A percentile compares a stretch with the other conserved stretches of the same genome.
Conservation (phyloP, 768 basidiomycete species). For the Mycena chlorophos region DNA sequence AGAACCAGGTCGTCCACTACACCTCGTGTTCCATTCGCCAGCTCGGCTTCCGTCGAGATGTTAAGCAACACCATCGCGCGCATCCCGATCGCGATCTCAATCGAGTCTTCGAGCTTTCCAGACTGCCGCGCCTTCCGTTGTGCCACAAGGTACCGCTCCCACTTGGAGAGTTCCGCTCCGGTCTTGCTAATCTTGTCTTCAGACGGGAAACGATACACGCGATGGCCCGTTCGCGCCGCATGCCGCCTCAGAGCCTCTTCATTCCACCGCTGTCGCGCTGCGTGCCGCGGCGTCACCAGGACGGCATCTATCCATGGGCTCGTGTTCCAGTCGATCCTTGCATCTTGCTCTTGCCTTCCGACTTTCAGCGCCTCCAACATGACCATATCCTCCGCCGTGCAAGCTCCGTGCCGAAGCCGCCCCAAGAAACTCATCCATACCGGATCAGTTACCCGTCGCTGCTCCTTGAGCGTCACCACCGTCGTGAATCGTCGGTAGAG, state of each 20-base stretch:
- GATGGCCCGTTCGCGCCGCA: not conserved
- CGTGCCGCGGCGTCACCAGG: not conserved
- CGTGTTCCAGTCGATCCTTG: not conserved
- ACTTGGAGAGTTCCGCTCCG: not conserved
- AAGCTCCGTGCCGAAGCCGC: conserved; percentile 28
- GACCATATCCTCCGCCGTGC: conserved; percentile 28
- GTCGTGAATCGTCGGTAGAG: too few species aligned
- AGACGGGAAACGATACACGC: not conserved
- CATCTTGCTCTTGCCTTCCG: not conserved
- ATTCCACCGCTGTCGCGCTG: not conserved
- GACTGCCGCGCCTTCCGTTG: not conserved
- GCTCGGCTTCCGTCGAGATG: conserved; percentile 6
- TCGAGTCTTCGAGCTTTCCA: not conserved
- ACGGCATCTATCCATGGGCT: conserved; percentile 1
- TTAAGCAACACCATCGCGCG: conserved; percentile 6
- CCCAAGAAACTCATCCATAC: conserved; percentile 34
- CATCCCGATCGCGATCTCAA: conserved; percentile 6
- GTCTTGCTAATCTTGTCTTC: not conserved
- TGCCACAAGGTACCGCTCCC: not conserved
- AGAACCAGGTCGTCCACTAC: not conserved
- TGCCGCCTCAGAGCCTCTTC: not conserved
- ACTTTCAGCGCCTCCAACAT: conserved; percentile 27
- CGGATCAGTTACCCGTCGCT: conserved; percentile 31
- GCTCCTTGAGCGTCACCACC: too few species aligned
- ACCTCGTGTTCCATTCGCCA: conserved; percentile 9